phyloP scores from a whole-genome alignment of 495 filamentous ascomycete genomes.

The Elaphomyces granulatus region DNA sequence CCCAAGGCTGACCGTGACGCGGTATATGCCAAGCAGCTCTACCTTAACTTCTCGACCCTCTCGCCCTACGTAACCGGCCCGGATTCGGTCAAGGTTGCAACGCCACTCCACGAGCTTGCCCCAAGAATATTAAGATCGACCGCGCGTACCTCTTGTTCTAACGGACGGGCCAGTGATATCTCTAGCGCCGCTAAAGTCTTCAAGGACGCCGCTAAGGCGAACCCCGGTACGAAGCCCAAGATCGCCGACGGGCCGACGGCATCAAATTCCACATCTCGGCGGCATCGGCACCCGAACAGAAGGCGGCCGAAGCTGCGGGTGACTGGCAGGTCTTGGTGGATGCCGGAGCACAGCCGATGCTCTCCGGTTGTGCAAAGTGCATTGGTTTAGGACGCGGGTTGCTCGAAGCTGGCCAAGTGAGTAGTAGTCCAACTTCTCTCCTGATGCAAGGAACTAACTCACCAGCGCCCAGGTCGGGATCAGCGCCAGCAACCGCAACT shows the following conservation, averaged over 20 bases:
- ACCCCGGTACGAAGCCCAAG: constrained; percentile 44
- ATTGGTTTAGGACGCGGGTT: constrained; percentile 76
- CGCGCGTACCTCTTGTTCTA: constrained; percentile 89
- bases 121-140: constrained; percentile 57
- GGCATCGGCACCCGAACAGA: constrained; percentile 58
- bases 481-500: constrained; percentile 76
- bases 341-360: constrained; percentile 61
- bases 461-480: constrained; percentile 90
- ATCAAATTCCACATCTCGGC: constrained; percentile 87
- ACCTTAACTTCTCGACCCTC: constrained; percentile 64
- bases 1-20: constrained; percentile 63
- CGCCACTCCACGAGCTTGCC: constrained; percentile 59
- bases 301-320: constrained; percentile 59
- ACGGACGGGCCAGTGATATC: constrained; percentile 68
- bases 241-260: constrained; percentile 53
- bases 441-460: too few species aligned
- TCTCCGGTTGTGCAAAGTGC: constrained; percentile 73
- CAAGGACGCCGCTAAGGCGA: constrained; percentile 49
- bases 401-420: constrained; percentile 64
- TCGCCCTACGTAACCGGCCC: constrained; percentile 82
- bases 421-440: too few species aligned
- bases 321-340: constrained; percentile 77
- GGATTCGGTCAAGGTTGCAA: constrained; percentile 76
- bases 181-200: constrained; percentile 76
- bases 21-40: constrained; percentile 69